Evolutionary conservation across 257 asterid species (phyloP).

Genomic region (Solanum pinnatisectum): DNA sequence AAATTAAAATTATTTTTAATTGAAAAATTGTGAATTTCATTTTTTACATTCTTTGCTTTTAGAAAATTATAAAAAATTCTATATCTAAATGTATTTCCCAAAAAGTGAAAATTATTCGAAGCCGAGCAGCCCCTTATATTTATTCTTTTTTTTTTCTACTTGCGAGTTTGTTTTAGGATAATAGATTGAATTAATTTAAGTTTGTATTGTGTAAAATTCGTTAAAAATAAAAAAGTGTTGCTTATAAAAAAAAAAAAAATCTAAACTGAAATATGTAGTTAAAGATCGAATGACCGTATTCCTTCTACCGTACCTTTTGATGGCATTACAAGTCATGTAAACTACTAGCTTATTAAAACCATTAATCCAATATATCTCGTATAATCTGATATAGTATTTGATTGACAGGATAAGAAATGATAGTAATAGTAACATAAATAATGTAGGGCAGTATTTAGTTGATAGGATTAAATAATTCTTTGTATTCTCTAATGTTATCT

Average conservation of each 20-base stretch:
- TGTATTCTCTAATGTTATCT: neutral
- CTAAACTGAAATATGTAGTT: neutral
- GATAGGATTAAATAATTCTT: neutral
- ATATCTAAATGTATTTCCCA: too few relatives aligned
- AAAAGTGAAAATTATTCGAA: neutral
- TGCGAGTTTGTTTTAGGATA: neutral
- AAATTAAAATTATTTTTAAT: too few relatives aligned
- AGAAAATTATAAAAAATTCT: too few relatives aligned
- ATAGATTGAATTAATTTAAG: neutral
- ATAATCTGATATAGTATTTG: neutral
- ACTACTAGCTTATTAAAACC: neutral
- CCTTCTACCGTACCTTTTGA: neutral
- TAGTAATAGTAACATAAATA: neutral
- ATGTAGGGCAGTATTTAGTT: neutral
- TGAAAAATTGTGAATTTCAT: too few relatives aligned
- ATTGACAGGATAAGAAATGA: neutral
- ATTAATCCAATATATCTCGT: neutral
- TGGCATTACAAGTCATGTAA: neutral
- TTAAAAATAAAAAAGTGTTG: neutral
- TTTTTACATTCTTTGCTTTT: neutral
- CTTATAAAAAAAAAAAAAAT: neutral
- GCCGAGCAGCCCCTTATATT: neutral
- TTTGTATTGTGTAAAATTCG: neutral
- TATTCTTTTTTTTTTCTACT: neutral
- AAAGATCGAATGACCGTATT: neutral